A percentile compares a stretch with the other conserved stretches of the same genome.
These are phyloP conservation scores for Podila epigama DNA, from an alignment of 192 early-diverging fungal genomes.

Conservation along the genomic window DNA sequence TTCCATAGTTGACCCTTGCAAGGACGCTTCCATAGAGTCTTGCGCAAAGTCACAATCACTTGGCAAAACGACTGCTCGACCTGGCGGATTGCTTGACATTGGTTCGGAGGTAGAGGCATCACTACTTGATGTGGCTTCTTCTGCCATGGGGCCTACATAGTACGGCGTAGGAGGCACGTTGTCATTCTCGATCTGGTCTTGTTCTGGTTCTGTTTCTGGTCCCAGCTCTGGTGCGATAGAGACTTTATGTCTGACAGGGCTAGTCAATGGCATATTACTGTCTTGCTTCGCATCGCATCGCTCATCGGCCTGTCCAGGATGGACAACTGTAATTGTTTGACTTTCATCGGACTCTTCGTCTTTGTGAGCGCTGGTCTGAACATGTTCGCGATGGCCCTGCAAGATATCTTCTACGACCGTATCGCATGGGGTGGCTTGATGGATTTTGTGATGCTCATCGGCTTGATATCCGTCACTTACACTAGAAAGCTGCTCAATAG, in stretches of 20 bases:
- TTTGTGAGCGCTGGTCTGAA: constrained; percentile 15
- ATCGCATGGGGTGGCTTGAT: too few species aligned
- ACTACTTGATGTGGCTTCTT: too few species aligned
- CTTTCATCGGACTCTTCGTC: constrained; percentile 1
- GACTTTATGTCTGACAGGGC: too few species aligned
- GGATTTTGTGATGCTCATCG: not conserved
- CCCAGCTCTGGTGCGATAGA: too few species aligned
- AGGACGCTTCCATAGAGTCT: constrained; percentile 10
- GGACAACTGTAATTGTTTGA: not conserved
- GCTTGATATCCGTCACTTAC: not conserved
- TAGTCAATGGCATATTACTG: too few species aligned
- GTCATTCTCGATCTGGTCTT: too few species aligned
- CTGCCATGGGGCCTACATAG: too few species aligned
- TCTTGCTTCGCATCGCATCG: not conserved
- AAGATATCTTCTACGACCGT: not conserved
- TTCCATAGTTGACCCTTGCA: not conserved
- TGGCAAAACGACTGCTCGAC: not conserved
- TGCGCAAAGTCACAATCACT: constrained; percentile 9
- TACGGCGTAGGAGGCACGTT: too few species aligned
- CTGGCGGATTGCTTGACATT: not conserved
- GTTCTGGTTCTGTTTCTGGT: too few species aligned
- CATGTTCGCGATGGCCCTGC: constrained; percentile 7
- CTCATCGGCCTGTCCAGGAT: not conserved
- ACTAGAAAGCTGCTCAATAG: not conserved
- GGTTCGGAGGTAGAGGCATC: not conserved